phyloP scores from a whole-genome alignment of 1,139 yeast genomes.

The Taphrina wiesneri region DNA sequence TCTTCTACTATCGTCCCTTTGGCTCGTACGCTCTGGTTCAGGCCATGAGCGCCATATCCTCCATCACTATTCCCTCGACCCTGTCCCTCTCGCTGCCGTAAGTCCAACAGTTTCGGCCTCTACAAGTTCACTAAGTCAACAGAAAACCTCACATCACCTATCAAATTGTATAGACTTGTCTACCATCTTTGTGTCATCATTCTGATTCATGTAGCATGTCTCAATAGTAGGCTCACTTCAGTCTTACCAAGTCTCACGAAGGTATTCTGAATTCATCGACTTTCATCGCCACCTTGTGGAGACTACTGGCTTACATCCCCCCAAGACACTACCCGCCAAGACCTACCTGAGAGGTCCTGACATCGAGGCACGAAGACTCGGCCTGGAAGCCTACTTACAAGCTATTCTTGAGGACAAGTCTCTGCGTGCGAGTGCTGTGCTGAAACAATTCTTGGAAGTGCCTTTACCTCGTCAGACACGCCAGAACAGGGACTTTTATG shows the following conservation, averaged over 20 bases:
- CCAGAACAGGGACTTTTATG: slow-evolving; percentile 19
- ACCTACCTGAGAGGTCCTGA: slow-evolving; percentile 41
- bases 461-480: slow-evolving; percentile 8
- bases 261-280: slow-evolving; percentile 53
- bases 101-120: not conserved
- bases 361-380: slow-evolving; percentile 52
- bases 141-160: slow-evolving; percentile 29
- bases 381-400: slow-evolving; percentile 54
- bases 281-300: slow-evolving; percentile 49
- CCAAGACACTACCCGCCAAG: slow-evolving; percentile 51
- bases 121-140: not conserved
- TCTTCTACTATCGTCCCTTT: too few relatives aligned
- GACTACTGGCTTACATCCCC: slow-evolving; percentile 47
- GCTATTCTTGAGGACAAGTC: slow-evolving; percentile 47
- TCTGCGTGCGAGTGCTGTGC: slow-evolving; percentile 3
- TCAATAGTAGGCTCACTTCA: slow-evolving; percentile 38
- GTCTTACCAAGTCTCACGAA: slow-evolving; percentile 45
- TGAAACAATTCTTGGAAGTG: slow-evolving; percentile 21
- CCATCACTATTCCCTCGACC: slow-evolving; percentile 14
- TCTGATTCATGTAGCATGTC: slow-evolving; percentile 36
- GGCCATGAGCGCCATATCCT: slow-evolving; percentile 11
- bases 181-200: not conserved
- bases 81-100: slow-evolving; percentile 14
- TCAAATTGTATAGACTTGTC: slow-evolving; percentile 13
- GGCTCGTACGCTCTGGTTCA: too few relatives aligned